phyloP scores from a whole-genome alignment of 1,284 basidiomycete species.

The Ustilago hordei region DNA sequence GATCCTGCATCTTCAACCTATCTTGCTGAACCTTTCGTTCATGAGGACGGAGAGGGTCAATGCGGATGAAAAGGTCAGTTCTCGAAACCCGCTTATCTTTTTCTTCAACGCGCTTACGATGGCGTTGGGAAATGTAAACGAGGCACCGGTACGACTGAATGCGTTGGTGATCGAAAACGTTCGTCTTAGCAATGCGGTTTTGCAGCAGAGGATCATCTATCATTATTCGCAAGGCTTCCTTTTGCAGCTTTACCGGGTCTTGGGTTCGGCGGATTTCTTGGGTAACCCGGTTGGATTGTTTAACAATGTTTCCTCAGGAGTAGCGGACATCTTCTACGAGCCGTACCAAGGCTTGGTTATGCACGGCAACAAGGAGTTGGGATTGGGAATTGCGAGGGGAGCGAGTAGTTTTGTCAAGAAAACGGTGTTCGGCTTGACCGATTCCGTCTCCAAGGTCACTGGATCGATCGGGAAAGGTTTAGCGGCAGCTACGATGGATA shows the following conservation, averaged over 20 bases:
- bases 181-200: slow-evolving; percentile 84
- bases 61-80: slow-evolving; percentile 77
- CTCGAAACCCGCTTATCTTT: slow-evolving; percentile 86
- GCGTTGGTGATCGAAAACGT: slow-evolving; percentile 95
- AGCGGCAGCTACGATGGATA: slow-evolving; percentile 94
- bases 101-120: slow-evolving; percentile 94
- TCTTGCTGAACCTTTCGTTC: slow-evolving; percentile 92
- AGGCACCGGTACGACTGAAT: slow-evolving; percentile 94
- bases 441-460: slow-evolving; percentile 96
- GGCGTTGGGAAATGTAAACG: slow-evolving; percentile 96
- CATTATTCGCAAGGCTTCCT: slow-evolving; percentile 96
- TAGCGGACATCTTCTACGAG: slow-evolving; percentile 98
- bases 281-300: slow-evolving; percentile 90
- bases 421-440: slow-evolving; percentile 94
- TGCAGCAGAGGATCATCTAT: slow-evolving; percentile 85
- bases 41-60: slow-evolving; percentile 95
- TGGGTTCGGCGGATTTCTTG: slow-evolving; percentile 94
- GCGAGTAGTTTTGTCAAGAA: slow-evolving; percentile 96
- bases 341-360: slow-evolving; percentile 97
- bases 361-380: slow-evolving; percentile 95
- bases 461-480: slow-evolving; percentile 96
- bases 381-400: slow-evolving; percentile 96
- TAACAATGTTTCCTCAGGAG: slow-evolving; percentile 98
- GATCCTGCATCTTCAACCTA: slow-evolving; percentile 94
- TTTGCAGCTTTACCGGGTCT: slow-evolving; percentile 92